A percentile compares a stretch with the other conserved stretches of the same genome.
These are phyloP conservation scores for Syzygium malaccense DNA, from an alignment of 441 rosid genomes.

Conservation along the genomic window DNA sequence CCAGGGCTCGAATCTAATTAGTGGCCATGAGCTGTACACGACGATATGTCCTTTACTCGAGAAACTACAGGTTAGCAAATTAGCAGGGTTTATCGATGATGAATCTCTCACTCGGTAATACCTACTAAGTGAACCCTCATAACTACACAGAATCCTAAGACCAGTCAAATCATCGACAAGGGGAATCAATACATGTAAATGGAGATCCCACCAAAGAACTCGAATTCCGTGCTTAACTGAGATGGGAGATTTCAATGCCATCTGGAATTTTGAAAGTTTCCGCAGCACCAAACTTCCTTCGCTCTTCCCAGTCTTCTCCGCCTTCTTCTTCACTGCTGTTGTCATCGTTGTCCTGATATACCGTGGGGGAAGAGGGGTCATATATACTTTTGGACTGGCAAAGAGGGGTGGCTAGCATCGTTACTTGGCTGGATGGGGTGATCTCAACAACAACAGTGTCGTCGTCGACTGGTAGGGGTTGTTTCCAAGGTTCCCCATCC, in stretches of 20 bases:
- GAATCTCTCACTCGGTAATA: background rate
- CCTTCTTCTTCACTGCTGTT: slow-evolving; percentile 38
- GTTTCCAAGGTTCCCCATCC: slow-evolving; percentile 98
- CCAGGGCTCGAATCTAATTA: background rate
- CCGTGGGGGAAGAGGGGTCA: slow-evolving; percentile 27
- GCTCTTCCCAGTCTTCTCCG: slow-evolving; percentile 33
- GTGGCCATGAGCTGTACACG: background rate
- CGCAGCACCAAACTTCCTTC: slow-evolving; percentile 84
- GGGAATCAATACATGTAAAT: background rate
- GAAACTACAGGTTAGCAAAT: background rate
- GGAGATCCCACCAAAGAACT: background rate
- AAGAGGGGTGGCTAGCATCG: slow-evolving; percentile 70
- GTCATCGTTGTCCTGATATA: slow-evolving; percentile 17
- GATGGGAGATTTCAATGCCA: slow-evolving; percentile 50
- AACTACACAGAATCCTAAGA: background rate
- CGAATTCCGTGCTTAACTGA: slow-evolving; percentile 31
- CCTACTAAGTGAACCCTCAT: background rate
- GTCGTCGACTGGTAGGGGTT: slow-evolving; percentile 69
- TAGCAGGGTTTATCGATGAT: background rate
- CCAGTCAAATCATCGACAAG: background rate
- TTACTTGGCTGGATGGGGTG: slow-evolving; percentile 82
- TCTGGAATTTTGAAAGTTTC: slow-evolving; percentile 82
- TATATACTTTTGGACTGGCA: slow-evolving; percentile 59
- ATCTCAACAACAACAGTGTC: slow-evolving; percentile 85
- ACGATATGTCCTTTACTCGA: background rate